phyloP scores from a whole-genome alignment of 1,139 yeast species.

The Diutina catenulata region DNA sequence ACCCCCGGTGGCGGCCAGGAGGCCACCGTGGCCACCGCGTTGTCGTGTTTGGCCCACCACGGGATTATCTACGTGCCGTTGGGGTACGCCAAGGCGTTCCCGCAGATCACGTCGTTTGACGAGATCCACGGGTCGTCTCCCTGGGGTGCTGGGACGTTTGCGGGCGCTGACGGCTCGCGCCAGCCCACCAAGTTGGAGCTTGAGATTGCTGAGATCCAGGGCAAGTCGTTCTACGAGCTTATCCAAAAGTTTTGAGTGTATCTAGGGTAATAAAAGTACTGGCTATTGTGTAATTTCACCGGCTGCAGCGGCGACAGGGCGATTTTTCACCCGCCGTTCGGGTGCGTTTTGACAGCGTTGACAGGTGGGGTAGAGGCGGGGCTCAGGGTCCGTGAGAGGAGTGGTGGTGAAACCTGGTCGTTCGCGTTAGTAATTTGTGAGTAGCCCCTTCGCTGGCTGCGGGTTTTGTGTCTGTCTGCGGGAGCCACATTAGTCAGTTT shows the following conservation, averaged over 20 bases:
- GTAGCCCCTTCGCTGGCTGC: too few species aligned
- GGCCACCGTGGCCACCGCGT: constrained; percentile 48
- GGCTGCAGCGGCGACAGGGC: too few species aligned
- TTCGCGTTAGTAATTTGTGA: too few species aligned
- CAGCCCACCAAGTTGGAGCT: constrained; percentile 55
- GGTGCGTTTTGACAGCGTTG: too few species aligned
- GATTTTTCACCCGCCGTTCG: too few species aligned
- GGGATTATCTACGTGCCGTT: constrained; percentile 73
- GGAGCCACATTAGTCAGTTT: too few species aligned
- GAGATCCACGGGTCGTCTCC: constrained; percentile 79
- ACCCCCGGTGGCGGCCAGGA: constrained; percentile 84
- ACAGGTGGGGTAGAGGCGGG: too few species aligned
- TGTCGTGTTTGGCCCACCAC: constrained; percentile 65
- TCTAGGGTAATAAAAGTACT: too few species aligned
- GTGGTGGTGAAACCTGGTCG: too few species aligned
- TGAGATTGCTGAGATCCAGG: constrained; percentile 52
- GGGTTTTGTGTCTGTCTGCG: too few species aligned
- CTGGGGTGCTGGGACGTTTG: constrained; percentile 83
- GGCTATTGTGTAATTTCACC: too few species aligned
- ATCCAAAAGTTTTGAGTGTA: constrained; percentile 9
- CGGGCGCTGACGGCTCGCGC: constrained; percentile 75
- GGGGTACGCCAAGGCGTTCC: constrained; percentile 59
- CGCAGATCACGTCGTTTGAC: constrained; percentile 43
- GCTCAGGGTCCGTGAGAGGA: too few species aligned
- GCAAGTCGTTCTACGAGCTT: constrained; percentile 36